Evolutionary conservation across 73 alveolate genomes (phyloP), one percentile per base, ranked within the genome.

Genomic region (Uronychia binucleata): DNA sequence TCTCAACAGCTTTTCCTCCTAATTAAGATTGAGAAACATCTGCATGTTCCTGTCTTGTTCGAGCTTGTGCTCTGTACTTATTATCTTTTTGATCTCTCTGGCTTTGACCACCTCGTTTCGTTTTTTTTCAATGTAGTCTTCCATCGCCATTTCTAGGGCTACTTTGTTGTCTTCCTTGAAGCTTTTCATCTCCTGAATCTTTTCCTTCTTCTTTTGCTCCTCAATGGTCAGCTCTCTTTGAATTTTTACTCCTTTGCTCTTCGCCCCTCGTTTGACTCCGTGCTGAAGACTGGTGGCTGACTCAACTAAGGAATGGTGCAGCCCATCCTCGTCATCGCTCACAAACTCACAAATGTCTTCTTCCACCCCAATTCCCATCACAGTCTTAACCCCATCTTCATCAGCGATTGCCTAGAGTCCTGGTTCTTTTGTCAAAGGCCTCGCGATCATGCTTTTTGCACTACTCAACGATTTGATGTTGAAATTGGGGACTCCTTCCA

Each of bases 1-100:
- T 30, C 93, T 58, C 28, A 87, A 33, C 1, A 30, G 14, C 77
- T 74, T 87, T 81, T 87, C 93, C 31, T 87, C 93, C 67, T 80
- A 33, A 31, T 87, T 87, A 0, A 87, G 78, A 26, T 59, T 46
- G 57, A 87, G 31, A 59, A 87, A 87, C 34, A 87, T 81, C 14
- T 84, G 74, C 28, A 87, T 46, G 60, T 87, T 87, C 59, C 78
- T 81, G 26, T 80, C 33, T 1, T 81, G 82, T 75, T 87, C 93
- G 28, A 19, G 31, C 32, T 87, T 79, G 46, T 87, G 75, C 60
- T 87, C 93, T 28, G 34, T 26, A 5, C 76, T 60, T 34, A 87
- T 87, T 26, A 87, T 80, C 27, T 87, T 81, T 27, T 75, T 58
- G 28, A 87, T 87, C 33, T 87, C 93, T 26, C 93, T 28, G 19